Percentiles rank a stretch among this genome's conserved stretches.
Evolutionary conservation across 371 early-diverging fungal genomes (phyloP).

Genomic region (Syncephalastrum sp.): DNA sequence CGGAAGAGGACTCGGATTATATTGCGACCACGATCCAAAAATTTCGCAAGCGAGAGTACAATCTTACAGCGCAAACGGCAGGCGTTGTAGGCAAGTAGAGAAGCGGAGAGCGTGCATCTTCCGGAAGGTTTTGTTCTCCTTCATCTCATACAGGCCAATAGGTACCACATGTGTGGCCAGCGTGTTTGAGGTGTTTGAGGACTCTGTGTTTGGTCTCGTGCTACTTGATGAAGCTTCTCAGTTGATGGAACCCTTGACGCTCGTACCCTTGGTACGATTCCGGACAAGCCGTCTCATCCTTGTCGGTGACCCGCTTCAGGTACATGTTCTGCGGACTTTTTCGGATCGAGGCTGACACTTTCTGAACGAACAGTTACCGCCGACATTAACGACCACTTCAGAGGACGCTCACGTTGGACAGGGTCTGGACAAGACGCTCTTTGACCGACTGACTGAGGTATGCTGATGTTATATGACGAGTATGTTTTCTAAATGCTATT

Average conservation of each 20-base stretch:
- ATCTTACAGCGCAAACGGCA: constrained; percentile 42
- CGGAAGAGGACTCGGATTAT: constrained; percentile 52
- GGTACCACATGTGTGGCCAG: constrained; percentile 83
- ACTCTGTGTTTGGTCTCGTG: constrained; percentile 62
- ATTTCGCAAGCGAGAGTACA: constrained; percentile 58
- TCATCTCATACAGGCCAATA: background rate
- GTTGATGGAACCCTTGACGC: constrained; percentile 84
- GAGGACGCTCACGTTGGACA: constrained; percentile 41
- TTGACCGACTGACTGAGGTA: constrained; percentile 74
- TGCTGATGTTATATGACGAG: constrained; percentile 8
- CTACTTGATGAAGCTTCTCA: constrained; percentile 90
- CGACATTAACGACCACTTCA: constrained; percentile 64
- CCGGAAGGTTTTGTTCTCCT: no score
- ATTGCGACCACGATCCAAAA: constrained; percentile 66
- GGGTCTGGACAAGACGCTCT: constrained; percentile 84
- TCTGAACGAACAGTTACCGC: constrained; percentile 65
- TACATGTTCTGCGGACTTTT: background rate
- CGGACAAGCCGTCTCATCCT: constrained; percentile 66
- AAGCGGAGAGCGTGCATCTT: background rate
- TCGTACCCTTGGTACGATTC: constrained; percentile 78
- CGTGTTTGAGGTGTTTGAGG: constrained; percentile 65
- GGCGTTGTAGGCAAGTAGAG: constrained; percentile 58
- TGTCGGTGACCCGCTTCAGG: constrained; percentile 89
- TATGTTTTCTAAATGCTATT: background rate
- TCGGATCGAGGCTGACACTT: no score